Base-by-base conservation (phyloP, 768 basidiomycete genomes). In the Psilocybe sp. region DNA sequence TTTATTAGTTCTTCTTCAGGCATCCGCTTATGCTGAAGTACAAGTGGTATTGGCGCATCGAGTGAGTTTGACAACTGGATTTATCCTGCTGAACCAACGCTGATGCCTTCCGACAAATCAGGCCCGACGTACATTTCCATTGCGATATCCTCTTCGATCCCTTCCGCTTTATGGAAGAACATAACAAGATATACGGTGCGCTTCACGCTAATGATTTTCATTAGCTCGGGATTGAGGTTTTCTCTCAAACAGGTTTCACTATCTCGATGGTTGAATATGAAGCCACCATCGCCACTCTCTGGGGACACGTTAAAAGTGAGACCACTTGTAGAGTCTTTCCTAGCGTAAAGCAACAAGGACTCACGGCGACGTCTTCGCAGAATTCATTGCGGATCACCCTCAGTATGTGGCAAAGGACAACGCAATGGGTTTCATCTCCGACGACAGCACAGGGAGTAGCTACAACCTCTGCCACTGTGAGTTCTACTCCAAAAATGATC, bases 391-490 rank as follows among this genome's bases (percentile, higher is more conserved):
- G n/a, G 49, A 68, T 18, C 64, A 85, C 55, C 83, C 85, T 0
- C 68, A 84, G 52, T 73, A 77, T 54, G 56, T 89, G 16, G 72
- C 80, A 2, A 60, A 75, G 20, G 72, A 80, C 42, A 90, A 89
- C 61, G 75, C 83, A 0, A 73, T 87, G 74, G 66, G 64, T 1
- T 90, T 84, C 68, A 62, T 88, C 42, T 87, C 84, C 1, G 77
- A 88, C 42, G 76, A 94, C 60, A 74, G 76, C 3, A 4, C 42
- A 5, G 89, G 89, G 12, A 73, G 83, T 39, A 77, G 76, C 0
- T 91, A 89, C 58, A 91, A 90, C 63, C 69, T 78, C n/a, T 91
- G 89, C 61, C 87, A 89, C 54, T 89, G 85, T 87, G 56, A 4
- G 15, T 42, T 18, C 20, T 11, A 15, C 64, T 42, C 47, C n/a